Evolutionary conservation across 495 filamentous ascomycete species (phyloP).

Genomic region (Oleoguttula mirabilis): DNA sequence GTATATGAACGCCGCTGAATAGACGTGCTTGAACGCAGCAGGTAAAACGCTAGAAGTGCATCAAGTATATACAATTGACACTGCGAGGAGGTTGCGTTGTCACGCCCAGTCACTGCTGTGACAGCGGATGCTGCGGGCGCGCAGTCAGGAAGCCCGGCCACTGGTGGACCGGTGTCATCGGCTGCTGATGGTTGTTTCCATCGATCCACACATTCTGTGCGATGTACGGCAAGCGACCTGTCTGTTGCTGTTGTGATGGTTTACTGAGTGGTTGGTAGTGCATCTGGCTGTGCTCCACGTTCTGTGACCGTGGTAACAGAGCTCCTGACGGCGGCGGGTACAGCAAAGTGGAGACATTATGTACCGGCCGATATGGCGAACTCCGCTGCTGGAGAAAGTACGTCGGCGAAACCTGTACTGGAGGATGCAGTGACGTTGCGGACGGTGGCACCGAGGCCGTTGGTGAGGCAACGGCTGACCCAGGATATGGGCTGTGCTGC

Average conservation of each 20-base stretch:
- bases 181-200: slow-evolving; percentile 11
- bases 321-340: slow-evolving; percentile 76
- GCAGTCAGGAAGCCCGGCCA: slow-evolving; percentile 22
- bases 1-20: neutral
- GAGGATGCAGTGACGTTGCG: slow-evolving; percentile 27
- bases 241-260: slow-evolving; percentile 57
- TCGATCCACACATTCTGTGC: slow-evolving; percentile 29
- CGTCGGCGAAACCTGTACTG: slow-evolving; percentile 48
- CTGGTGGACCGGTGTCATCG: slow-evolving; percentile 25
- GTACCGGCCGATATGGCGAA: slow-evolving; percentile 87
- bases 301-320: slow-evolving; percentile 56
- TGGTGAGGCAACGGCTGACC: slow-evolving; percentile 29
- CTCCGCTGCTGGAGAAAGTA: slow-evolving; percentile 51
- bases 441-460: slow-evolving; percentile 16
- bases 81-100: too few species aligned
- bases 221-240: slow-evolving; percentile 69
- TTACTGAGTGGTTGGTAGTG: slow-evolving; percentile 88
- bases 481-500: slow-evolving; percentile 29
- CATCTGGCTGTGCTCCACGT: slow-evolving; percentile 66
- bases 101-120: neutral
- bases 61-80: neutral
- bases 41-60: neutral
- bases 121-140: slow-evolving; percentile 3
- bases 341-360: slow-evolving; percentile 75
- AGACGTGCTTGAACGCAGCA: neutral